Evolutionary conservation across 2,329 filamentous ascomycete species (phyloP).

Genomic region (Cytospora leucostoma): DNA sequence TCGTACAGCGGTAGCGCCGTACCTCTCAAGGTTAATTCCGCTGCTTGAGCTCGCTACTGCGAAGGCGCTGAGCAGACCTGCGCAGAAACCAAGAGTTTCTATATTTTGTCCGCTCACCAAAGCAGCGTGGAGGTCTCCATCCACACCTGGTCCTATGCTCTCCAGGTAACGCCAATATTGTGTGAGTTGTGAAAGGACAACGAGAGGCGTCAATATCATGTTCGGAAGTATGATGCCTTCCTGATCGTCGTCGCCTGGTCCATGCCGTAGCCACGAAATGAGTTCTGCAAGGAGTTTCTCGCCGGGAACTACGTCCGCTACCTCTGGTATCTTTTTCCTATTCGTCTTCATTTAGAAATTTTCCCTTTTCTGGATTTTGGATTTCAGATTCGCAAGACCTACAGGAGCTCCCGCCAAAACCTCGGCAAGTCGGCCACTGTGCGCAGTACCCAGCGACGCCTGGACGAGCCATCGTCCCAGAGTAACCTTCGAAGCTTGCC

Average conservation of each 20-base stretch:
- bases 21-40: slow-evolving; percentile 35
- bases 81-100: slow-evolving; percentile 39
- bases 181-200: slow-evolving; percentile 41
- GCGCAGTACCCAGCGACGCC: too few relatives aligned
- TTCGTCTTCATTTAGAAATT: too few relatives aligned
- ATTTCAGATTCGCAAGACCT: too few relatives aligned
- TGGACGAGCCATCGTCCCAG: too few relatives aligned
- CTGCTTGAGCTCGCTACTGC: slow-evolving; percentile 38
- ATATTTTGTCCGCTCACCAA: neutral
- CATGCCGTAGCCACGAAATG: neutral
- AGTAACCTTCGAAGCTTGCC: too few relatives aligned
- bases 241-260: neutral
- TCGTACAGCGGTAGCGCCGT: slow-evolving; percentile 42
- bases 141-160: neutral
- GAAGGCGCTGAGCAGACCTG: slow-evolving; percentile 42
- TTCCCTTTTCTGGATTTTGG: too few relatives aligned
- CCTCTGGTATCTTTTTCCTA: too few relatives aligned
- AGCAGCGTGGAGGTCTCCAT: neutral
- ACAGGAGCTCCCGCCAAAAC: too few relatives aligned
- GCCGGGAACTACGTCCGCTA: too few relatives aligned
- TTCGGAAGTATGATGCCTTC: slow-evolving; percentile 31
- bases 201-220: slow-evolving; percentile 41
- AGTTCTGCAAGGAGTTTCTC: neutral
- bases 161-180: slow-evolving; percentile 36
- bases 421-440: too few relatives aligned